Base-by-base conservation (phyloP, 805 yeast genomes). In the Ogataea haglerorum region DNA sequence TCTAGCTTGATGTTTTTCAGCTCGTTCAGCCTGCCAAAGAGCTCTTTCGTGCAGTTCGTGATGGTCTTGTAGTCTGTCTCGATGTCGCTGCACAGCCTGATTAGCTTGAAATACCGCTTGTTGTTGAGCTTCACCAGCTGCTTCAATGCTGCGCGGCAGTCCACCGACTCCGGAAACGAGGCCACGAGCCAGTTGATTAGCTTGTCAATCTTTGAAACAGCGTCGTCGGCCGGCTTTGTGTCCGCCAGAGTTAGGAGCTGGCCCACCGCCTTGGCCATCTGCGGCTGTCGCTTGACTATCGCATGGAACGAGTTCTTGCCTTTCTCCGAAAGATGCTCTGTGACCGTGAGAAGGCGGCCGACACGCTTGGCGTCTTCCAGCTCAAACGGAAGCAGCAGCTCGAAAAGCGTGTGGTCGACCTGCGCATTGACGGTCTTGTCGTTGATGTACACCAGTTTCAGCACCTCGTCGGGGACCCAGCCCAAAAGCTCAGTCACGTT, bases 361-460 rank as follows among this genome's bases (percentile, higher is more conserved):
- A 80, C 80, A 41, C 95, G 67, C 24, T 53, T 62, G 7, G 18
- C 10, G 5, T 41, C 19, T 44, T 73, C 70, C 3, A 60, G 49
- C 14, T 76, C 77, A 19, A 76, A 63, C 0, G 95, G 85, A 9
- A 85, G 56, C 1, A 88, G 53, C 38, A 72, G 68, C 43, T 82
- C 88, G 49, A 80, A 72, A 2, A 89, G 49, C 0, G 72, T 63
- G 3, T 63, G 46, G 56, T 88, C 96, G 10, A 87, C 83, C 10
- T 73, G 64, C 10, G 80, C 72, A 42, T 82, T 86, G 36, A 86
- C 80, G 8, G 69, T 67, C 37, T 64, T 71, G 51, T 85, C 89
- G 56, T 87, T 86, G 47, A 89, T 82, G 53, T 85, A 89, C 36
- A 83, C 71, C 31, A 86, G 68, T 16, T 78, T 75, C 33, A 89